Evolutionary conservation across 176 grass and related monocot species (phyloP).

Genomic region (Oryza australiensis): DNA sequence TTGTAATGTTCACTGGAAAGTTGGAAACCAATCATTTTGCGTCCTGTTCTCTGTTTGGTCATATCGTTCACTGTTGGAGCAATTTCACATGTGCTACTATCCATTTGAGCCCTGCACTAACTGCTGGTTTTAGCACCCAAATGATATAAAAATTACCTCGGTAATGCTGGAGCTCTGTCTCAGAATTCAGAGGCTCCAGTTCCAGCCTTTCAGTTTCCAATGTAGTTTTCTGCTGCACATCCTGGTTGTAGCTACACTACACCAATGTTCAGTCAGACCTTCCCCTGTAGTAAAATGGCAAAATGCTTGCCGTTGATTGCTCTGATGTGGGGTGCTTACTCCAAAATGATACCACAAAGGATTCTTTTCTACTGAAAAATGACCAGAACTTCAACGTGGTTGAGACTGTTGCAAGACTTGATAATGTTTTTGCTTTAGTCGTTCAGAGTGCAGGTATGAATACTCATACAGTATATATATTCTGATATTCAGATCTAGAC

Average conservation of each 20-base stretch:
- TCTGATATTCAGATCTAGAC: slow-evolving; percentile 27
- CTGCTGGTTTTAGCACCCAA: too few relatives aligned
- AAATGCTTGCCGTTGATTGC: background rate
- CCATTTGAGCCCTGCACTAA: too few relatives aligned
- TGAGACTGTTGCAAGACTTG: background rate
- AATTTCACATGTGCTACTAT: too few relatives aligned
- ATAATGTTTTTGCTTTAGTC: background rate
- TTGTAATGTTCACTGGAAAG: background rate
- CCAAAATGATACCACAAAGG: background rate
- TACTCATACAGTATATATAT: slow-evolving; percentile 21
- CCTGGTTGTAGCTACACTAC: background rate
- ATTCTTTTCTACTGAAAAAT: background rate
- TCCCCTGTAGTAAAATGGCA: background rate
- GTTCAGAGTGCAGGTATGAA: slow-evolving; percentile 4
- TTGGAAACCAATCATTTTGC: too few relatives aligned
- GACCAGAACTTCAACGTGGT: background rate
- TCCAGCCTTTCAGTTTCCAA: background rate
- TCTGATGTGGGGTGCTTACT: background rate
- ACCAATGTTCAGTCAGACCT: background rate
- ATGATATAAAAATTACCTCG: too few relatives aligned
- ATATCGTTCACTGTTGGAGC: too few relatives aligned
- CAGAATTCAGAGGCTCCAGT: background rate
- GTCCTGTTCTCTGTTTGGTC: too few relatives aligned
- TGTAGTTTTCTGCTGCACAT: background rate
- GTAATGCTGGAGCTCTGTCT: background rate